Conservation (phyloP, 106 monocot species). For the Dioscorea dumetorum region DNA sequence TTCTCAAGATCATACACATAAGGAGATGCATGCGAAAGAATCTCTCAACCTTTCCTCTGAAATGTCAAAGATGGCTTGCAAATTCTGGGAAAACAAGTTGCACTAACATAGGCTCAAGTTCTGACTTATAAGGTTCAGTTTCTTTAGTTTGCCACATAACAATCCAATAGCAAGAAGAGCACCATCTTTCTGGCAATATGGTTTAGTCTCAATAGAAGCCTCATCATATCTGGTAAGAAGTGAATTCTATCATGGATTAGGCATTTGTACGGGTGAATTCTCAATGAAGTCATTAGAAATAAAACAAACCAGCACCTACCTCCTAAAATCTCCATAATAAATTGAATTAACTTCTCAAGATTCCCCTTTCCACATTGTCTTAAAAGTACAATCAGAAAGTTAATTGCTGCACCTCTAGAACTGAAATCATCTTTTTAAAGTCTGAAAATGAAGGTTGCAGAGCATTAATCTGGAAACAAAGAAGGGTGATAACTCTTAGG, state of each 20-base stretch:
- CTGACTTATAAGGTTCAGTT: constrained; percentile 86
- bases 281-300: neutral
- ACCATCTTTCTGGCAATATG: constrained; percentile 97
- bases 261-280: neutral
- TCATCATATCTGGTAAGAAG: constrained; percentile 69
- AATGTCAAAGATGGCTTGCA: constrained; percentile 72
- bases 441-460: constrained; percentile 34
- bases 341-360: constrained; percentile 80
- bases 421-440: constrained; percentile 94
- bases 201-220: constrained; percentile 53
- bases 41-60: constrained; percentile 77
- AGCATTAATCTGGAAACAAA: neutral
- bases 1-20: neutral
- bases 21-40: neutral
- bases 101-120: constrained; percentile 90
- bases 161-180: constrained; percentile 97
- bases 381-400: constrained; percentile 90
- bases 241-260: neutral
- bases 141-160: constrained; percentile 95
- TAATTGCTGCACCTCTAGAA: constrained; percentile 97
- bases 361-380: constrained; percentile 85
- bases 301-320: neutral
- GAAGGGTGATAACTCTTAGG: neutral
- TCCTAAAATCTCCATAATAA: constrained; percentile 49
- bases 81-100: constrained; percentile 98